phyloP scores from a whole-genome alignment of 805 yeast species.

The Barnettozyma populi region DNA sequence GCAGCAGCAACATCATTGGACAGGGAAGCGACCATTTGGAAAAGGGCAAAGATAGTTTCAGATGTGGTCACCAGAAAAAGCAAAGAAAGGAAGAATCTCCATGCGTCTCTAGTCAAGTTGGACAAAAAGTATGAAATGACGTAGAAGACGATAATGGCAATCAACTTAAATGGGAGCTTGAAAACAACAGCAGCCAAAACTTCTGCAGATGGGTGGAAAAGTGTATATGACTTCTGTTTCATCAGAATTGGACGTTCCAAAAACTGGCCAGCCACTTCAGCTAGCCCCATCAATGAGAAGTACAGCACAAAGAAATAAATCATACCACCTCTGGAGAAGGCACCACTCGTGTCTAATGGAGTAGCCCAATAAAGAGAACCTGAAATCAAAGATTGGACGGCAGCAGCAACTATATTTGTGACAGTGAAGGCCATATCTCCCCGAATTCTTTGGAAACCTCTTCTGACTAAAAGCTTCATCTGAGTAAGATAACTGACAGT shows the following conservation, averaged over 20 bases:
- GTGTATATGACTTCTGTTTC: conserved; percentile 67
- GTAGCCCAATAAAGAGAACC: conserved; percentile 60
- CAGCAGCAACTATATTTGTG: conserved; percentile 26
- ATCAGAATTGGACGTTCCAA: conserved; percentile 54
- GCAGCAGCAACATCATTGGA: conserved; percentile 32
- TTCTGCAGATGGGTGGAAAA: conserved; percentile 73
- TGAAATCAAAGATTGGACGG: conserved; percentile 51
- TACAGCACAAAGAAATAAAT: conserved; percentile 55
- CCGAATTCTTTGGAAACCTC: conserved; percentile 49
- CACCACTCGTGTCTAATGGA: conserved; percentile 45
- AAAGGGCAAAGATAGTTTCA: conserved; percentile 44
- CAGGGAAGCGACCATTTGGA: conserved; percentile 43
- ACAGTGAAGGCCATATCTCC: conserved; percentile 53
- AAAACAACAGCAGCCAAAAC: conserved; percentile 57
- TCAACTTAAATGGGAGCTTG: conserved; percentile 56
- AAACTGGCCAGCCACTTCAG: conserved; percentile 41
- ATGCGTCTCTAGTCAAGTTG: conserved; percentile 42
- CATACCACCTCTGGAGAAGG: conserved; percentile 61
- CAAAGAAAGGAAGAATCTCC: conserved; percentile 48
- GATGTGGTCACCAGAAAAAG: conserved; percentile 41
- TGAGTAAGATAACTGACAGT: conserved; percentile 37
- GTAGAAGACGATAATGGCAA: conserved; percentile 40
- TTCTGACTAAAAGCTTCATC: conserved; percentile 38
- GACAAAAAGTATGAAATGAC: conserved; percentile 54
- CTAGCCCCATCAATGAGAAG: conserved; percentile 43